These are phyloP conservation scores for Lactarius hengduanensis DNA, from an alignment of 768 basidiomycete genomes.

Conservation along the genomic window DNA sequence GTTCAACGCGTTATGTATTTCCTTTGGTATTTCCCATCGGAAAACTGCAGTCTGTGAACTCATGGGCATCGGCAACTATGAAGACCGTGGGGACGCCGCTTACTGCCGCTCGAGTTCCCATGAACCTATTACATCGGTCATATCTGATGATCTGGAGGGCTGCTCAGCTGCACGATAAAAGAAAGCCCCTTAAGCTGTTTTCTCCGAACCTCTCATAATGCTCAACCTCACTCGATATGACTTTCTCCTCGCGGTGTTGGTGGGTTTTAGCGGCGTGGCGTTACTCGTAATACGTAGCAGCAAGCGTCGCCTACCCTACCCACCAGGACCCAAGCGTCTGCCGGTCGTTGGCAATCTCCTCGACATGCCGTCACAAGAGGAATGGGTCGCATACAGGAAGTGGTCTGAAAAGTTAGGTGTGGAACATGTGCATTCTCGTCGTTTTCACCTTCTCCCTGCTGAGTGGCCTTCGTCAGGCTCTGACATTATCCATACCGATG, in stretches of 20 bases:
- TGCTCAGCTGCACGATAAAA: not conserved
- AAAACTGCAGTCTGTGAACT: no score
- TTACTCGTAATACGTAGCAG: not conserved
- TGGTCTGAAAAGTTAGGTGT: not conserved
- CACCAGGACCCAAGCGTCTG: not conserved
- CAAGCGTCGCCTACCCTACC: not conserved
- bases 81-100: no score
- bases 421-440: not conserved
- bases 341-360: not conserved
- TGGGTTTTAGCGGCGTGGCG: not conserved
- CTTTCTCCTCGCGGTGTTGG: not conserved
- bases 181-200: not conserved
- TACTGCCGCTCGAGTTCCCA: no score
- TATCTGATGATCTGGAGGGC: not conserved
- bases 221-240: not conserved
- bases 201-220: not conserved
- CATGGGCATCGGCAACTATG: no score
- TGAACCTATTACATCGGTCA: not conserved
- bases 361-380: not conserved
- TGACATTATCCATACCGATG: not conserved
- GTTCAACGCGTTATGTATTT: no score
- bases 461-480: not conserved
- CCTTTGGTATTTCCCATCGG: no score
- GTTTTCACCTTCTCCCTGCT: not conserved
- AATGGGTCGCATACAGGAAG: not conserved